Evolutionary conservation across 2,329 filamentous ascomycete species (phyloP).

Genomic region (Trichoderma hamatum): DNA sequence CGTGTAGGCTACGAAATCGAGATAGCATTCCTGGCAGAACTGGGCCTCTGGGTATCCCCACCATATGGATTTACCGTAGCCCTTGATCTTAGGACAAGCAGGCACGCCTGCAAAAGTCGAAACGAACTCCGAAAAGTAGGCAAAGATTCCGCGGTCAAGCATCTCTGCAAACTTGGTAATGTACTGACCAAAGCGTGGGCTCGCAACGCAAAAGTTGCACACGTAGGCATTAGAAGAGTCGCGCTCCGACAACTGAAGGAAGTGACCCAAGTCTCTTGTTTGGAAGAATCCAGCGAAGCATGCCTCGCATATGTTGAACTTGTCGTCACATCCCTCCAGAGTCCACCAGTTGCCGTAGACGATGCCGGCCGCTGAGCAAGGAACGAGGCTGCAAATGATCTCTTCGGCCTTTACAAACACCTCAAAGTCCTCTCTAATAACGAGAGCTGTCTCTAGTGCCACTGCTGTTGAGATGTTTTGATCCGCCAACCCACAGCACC

Average conservation of each 20-base stretch:
- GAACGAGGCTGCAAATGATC: constrained; percentile 30
- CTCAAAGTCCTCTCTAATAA: constrained; percentile 33
- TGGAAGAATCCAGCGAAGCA: constrained; percentile 39
- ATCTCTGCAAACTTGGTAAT: constrained; percentile 36
- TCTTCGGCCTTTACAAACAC: constrained; percentile 35
- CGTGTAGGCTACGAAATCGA: constrained; percentile 38
- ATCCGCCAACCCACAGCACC: constrained; percentile 35
- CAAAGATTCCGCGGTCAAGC: constrained; percentile 39
- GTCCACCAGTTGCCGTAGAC: constrained; percentile 42
- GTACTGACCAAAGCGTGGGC: constrained; percentile 34
- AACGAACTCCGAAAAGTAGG: constrained; percentile 35
- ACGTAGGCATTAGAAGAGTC: constrained; percentile 31
- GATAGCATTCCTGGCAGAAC: constrained; percentile 42
- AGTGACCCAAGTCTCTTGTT: constrained; percentile 33
- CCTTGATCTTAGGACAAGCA: constrained; percentile 35
- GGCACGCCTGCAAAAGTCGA: constrained; percentile 37
- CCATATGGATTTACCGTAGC: constrained; percentile 35
- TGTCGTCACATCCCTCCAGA: constrained; percentile 28
- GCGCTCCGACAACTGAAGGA: constrained; percentile 35
- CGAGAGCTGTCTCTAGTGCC: constrained; percentile 33
- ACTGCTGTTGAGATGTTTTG: constrained; percentile 31
- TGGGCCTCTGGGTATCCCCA: constrained; percentile 41
- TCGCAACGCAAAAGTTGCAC: constrained; percentile 38
- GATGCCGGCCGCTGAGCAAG: constrained; percentile 37
- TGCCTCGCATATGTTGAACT: constrained; percentile 39